Base-by-base conservation (phyloP, 306 rosid species). In the Vigna reflexopilosa region DNA sequence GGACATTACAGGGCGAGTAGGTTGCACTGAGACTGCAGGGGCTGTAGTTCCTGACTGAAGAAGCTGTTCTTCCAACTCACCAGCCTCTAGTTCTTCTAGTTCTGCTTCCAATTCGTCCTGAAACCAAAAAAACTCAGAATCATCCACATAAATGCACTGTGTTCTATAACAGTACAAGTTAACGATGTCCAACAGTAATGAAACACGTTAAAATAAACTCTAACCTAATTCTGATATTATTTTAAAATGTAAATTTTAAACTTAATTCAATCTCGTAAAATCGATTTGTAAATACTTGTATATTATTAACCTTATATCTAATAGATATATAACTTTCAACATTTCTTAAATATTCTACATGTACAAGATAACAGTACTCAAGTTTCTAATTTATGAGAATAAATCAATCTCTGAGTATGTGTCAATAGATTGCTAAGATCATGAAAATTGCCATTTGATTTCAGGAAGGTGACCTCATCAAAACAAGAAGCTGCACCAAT, bases 101-200 rank as follows among this genome's bases (percentile, higher is more conserved):
- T 95, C 97, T 7, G 97, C 98, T 91, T 92, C 97, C 83, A 95
- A 77, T 85, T 95, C 97, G 45, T 92, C 98, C 98, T 95, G 85
- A 81, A 76, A 78, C 44, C 55, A 40, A 76, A 78, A 72, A 12
- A 71, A 66, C 52, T 63, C 40, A 77, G 75, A 77, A 76, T 68
- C 52, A 59, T 76, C 38, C 65, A 58, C 26, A 42, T 59, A 51
- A 62, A 73, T 10, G 74, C 38, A 32, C 56, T 30, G 19, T 54
- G 40, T 4, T 49, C 42, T 68, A 58, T 20, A 26, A 22, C 67
- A 54, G n/a, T 22, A 22, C 24, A 22, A 1, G 1, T 22, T 22
- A 22, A 22, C 1, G 24, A 17, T 17, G 19, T 17, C 19, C 19
- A 17, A 17, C 19, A 17, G 19, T 17, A 17, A 17, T 17, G 19